These are phyloP conservation scores for Plasmopara viticola DNA, from an alignment of 352 stramenopile genomes.

Conservation along the genomic window DNA sequence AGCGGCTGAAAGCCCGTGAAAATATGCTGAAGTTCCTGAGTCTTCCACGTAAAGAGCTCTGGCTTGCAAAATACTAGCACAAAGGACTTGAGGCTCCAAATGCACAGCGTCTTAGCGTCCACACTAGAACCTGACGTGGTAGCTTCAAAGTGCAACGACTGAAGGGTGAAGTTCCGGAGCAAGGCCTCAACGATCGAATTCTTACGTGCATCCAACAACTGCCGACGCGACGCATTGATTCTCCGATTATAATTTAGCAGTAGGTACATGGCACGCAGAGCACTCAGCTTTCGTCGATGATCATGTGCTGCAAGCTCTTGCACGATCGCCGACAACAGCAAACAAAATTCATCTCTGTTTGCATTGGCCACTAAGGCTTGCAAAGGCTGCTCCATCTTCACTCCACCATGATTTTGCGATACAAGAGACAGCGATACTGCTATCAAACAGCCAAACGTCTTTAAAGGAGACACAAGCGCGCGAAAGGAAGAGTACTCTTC, in stretches of 20 bases:
- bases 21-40: constrained; percentile 57
- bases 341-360: constrained; percentile 67
- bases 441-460: constrained; percentile 61
- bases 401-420: constrained; percentile 5
- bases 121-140: not conserved
- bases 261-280: constrained; percentile 45
- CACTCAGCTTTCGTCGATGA: constrained; percentile 37
- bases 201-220: constrained; percentile 49
- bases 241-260: constrained; percentile 62
- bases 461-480: constrained; percentile 31
- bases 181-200: constrained; percentile 37
- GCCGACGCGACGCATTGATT: constrained; percentile 38
- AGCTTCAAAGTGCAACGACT: constrained; percentile 18
- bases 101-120: constrained; percentile 10
- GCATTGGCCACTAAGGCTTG: constrained; percentile 42
- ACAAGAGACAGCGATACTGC: constrained; percentile 34
- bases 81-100: constrained; percentile 59
- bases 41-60: constrained; percentile 77
- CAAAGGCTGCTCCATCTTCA: constrained; percentile 24
- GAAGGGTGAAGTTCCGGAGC: constrained; percentile 37
- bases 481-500: constrained; percentile 43
- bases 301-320: constrained; percentile 43
- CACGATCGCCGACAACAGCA: constrained; percentile 50
- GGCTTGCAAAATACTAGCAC: constrained; percentile 68
- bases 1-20: constrained; percentile 67